Percentiles rank a stretch among this genome's conserved stretches.
Evolutionary conservation across 2,329 filamentous ascomycete species (phyloP).

Genomic region (Botrytis pseudocinerea): DNA sequence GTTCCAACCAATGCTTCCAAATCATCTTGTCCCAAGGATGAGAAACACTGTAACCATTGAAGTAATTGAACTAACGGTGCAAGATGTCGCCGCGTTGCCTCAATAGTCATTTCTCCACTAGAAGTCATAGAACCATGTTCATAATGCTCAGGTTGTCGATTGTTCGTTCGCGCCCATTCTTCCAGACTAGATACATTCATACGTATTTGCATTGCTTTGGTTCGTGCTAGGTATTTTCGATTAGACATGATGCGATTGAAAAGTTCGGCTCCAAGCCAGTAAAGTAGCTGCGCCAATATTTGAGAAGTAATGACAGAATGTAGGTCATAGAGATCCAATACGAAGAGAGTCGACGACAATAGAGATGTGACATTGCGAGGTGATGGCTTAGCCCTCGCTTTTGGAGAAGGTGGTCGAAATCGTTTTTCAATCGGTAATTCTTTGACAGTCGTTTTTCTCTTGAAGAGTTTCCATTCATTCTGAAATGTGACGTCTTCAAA

Average conservation of each 20-base stretch:
- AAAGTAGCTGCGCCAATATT: slow-evolving; percentile 87
- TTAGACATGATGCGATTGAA: slow-evolving; percentile 99
- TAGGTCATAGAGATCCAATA: slow-evolving; percentile 97
- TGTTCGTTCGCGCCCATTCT: slow-evolving; percentile 94
- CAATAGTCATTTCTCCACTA: slow-evolving; percentile 82
- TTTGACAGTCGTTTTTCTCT: slow-evolving; percentile 85
- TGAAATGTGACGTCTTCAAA: slow-evolving; percentile 97
- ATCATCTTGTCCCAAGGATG: slow-evolving; percentile 81
- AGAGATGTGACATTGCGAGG: slow-evolving; percentile 95
- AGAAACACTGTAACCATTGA: slow-evolving; percentile 98
- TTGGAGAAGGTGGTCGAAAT: slow-evolving; percentile 88
- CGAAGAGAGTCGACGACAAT: slow-evolving; percentile 92
- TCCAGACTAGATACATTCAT: slow-evolving; percentile 97
- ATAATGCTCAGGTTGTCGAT: slow-evolving; percentile 91
- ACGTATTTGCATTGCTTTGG: slow-evolving; percentile 98
- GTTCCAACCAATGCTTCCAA: slow-evolving; percentile 85
- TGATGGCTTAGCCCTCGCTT: slow-evolving; percentile 85
- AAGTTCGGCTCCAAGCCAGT: slow-evolving; percentile 93
- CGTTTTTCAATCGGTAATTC: slow-evolving; percentile 88
- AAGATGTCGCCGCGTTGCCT: slow-evolving; percentile 80
- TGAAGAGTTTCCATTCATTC: slow-evolving; percentile 98
- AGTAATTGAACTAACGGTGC: slow-evolving; percentile 89
- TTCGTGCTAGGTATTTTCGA: slow-evolving; percentile 87
- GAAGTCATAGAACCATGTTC: slow-evolving; percentile 86
- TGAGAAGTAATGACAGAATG: slow-evolving; percentile 95